phyloP scores from a whole-genome alignment of 768 basidiomycete genomes.

The Mycena albidolilacea region DNA sequence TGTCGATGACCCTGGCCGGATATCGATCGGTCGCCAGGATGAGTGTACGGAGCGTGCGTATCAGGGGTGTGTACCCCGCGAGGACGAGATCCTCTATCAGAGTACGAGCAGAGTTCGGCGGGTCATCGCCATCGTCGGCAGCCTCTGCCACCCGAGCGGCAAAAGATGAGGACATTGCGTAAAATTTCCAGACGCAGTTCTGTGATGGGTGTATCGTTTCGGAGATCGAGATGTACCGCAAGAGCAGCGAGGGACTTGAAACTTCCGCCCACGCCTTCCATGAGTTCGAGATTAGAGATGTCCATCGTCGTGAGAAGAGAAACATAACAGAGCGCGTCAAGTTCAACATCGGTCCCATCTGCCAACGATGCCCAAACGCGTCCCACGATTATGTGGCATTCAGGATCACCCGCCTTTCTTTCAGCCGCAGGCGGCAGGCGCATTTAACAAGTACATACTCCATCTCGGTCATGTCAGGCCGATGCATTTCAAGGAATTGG shows the following conservation, averaged over 20 bases:
- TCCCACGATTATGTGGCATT: conserved; percentile 7
- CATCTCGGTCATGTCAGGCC: not conserved
- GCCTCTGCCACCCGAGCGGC: not conserved
- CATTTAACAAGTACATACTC: not conserved
- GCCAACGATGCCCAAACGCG: not conserved
- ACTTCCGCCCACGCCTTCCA: conserved; percentile 6
- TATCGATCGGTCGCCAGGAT: not conserved
- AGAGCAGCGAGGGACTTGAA: not conserved
- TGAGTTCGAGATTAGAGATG: not conserved
- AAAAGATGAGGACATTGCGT: not conserved
- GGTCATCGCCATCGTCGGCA: not conserved
- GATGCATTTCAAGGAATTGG: conserved; percentile 1
- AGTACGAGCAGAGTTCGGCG: not conserved
- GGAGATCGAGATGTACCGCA: not conserved
- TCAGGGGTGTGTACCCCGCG: not conserved
- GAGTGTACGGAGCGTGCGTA: not conserved
- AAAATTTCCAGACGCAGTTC: not conserved
- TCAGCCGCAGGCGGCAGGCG: not conserved
- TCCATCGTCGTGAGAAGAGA: not conserved
- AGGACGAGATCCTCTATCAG: not conserved
- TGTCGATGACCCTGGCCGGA: not conserved
- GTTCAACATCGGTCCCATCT: not conserved
- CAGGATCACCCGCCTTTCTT: not conserved
- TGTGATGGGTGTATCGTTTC: not conserved
- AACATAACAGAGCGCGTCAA: not conserved